Evolutionary conservation across 2,329 filamentous ascomycete genomes (phyloP).

Genomic region (Cercospora berteroae): DNA sequence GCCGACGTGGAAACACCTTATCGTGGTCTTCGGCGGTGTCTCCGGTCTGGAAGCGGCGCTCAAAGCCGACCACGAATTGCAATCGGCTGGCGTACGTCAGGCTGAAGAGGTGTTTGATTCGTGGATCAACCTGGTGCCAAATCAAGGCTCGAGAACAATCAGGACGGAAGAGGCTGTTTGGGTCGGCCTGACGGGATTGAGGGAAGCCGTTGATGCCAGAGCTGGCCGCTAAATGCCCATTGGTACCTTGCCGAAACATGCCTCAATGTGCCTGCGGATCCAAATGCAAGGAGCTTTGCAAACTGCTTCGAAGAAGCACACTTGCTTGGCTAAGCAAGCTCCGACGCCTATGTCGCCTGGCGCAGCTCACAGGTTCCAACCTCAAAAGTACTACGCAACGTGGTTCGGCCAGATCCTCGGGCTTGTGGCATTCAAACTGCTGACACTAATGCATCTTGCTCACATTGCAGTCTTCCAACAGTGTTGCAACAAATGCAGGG

Average conservation of each 20-base stretch:
- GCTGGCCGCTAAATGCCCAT: slow-evolving; percentile 16
- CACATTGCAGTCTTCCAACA: background rate
- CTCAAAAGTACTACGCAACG: background rate
- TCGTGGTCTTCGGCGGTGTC: slow-evolving; percentile 79
- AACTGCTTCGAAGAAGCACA: background rate
- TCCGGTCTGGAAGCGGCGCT: slow-evolving; percentile 75
- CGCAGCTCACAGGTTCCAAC: background rate
- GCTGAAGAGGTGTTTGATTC: slow-evolving; percentile 73
- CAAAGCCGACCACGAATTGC: slow-evolving; percentile 58
- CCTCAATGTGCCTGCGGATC: slow-evolving; percentile 10
- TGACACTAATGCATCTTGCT: background rate
- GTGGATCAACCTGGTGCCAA: slow-evolving; percentile 78
- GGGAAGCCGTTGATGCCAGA: slow-evolving; percentile 41
- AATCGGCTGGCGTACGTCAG: slow-evolving; percentile 61
- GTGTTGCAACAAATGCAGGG: background rate
- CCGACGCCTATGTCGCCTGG: background rate
- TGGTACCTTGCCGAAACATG: slow-evolving; percentile 16
- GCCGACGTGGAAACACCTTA: slow-evolving; percentile 58
- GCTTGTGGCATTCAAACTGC: background rate
- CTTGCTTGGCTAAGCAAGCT: background rate
- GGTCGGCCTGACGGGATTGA: slow-evolving; percentile 69
- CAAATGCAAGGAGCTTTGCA: background rate
- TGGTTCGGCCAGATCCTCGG: background rate
- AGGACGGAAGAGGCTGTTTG: slow-evolving; percentile 80
- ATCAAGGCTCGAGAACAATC: slow-evolving; percentile 78